These are phyloP conservation scores for Cyanidiococcus yangmingshanensis DNA, from an alignment of 23 red algal genomes.

Conservation along the genomic window DNA sequence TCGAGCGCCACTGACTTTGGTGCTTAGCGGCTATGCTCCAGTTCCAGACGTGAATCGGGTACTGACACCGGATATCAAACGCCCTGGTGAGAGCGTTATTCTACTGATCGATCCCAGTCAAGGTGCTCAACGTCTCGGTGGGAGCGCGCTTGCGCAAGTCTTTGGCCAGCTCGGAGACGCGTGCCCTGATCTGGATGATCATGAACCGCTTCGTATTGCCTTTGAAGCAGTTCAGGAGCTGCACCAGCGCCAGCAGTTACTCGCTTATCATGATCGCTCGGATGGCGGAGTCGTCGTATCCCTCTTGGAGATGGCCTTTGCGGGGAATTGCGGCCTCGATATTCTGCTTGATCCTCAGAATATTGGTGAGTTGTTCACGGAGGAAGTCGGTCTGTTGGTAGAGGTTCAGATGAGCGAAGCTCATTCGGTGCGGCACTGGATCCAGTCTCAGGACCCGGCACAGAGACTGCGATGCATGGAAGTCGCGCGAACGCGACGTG, in stretches of 20 bases:
- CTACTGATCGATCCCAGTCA: slow-evolving; percentile 52
- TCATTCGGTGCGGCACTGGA: slow-evolving; percentile 12
- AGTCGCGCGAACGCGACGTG: slow-evolving; percentile 35
- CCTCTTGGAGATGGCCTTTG: slow-evolving; percentile 93
- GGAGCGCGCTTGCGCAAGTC: slow-evolving; percentile 69
- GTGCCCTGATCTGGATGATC: slow-evolving; percentile 68
- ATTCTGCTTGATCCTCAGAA: slow-evolving; percentile 22
- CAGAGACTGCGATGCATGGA: slow-evolving; percentile 26
- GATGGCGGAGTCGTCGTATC: slow-evolving; percentile 71
- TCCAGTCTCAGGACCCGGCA: neutral
- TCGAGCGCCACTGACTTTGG: slow-evolving; percentile 81
- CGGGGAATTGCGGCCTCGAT: slow-evolving; percentile 89
- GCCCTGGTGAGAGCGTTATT: slow-evolving; percentile 42
- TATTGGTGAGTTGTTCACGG: slow-evolving; percentile 43
- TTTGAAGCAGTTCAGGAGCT: slow-evolving; percentile 62
- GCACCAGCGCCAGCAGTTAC: slow-evolving; percentile 28
- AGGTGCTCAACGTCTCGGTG: slow-evolving; percentile 56
- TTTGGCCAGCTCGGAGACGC: slow-evolving; percentile 51
- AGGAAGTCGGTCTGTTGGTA: slow-evolving; percentile 72
- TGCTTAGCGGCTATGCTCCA: slow-evolving; percentile 72
- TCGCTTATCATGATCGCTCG: slow-evolving; percentile 89
- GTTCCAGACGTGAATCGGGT: slow-evolving; percentile 49
- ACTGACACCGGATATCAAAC: slow-evolving; percentile 74
- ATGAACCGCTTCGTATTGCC: slow-evolving; percentile 28
- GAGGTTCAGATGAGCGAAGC: slow-evolving; percentile 26